Evolutionary conservation across 2,329 filamentous ascomycete species (phyloP), one percentile per base, ranked within the genome.

Genomic region (Colletotrichum falcatum): DNA sequence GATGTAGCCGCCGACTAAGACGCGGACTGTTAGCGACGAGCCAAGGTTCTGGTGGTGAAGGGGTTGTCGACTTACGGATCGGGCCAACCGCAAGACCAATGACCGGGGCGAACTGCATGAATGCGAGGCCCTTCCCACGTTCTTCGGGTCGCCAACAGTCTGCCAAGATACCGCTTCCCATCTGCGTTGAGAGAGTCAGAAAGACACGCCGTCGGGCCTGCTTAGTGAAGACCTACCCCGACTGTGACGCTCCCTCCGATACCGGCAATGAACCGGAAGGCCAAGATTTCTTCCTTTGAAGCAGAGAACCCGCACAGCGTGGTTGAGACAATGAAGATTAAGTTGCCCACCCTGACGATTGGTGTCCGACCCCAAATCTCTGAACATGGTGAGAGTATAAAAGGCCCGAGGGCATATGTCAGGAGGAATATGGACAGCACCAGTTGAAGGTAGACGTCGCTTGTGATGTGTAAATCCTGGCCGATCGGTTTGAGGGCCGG

Each of bases 221-320:
- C 58, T 23, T 35, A 33, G 66, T 49, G 23, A 48, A 61, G 64
- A 77, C 80, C 76, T 73, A 87, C 81, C 33, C 85, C 85, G 42
- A 88, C 79, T 4, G 87, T 84, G 0, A 87, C 88, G 72, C 86
- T 88, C 0, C 88, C 89, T 23, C 85, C 85, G 23, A 88, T 79
- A 0, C 85, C 85, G 5, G 84, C 80, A 0, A 88, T 72, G 51
- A 87, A 83, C 0, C 86, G 79, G 16, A 82, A 79, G 0, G 79
- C 81, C 14, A 87, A 83, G 3, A 88, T 75, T 8, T 81, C 56
- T 7, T 78, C 77, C 62, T 83, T 80, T 3, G 79, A 77, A 1
- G 73, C 77, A 5, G 84, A 77, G 61, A 83, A 82, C 3, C 83
- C 81, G 66, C 84, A 86, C 16, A 80, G 87, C 18, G 83, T 74